These are phyloP conservation scores for Murraya paniculata DNA, from an alignment of 345 rosid species.

Conservation along the genomic window DNA sequence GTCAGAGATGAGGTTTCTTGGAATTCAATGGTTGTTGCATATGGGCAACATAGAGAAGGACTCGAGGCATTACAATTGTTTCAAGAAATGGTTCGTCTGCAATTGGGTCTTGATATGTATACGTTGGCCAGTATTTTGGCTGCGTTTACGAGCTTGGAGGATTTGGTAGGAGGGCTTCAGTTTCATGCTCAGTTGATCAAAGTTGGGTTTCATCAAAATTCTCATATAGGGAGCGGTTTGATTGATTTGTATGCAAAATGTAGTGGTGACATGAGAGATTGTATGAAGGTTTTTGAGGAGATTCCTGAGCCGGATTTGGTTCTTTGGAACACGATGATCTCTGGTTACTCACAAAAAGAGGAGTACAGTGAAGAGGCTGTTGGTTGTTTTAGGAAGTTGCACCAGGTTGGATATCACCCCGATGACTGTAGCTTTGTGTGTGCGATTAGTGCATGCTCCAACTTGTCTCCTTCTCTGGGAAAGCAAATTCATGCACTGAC, in stretches of 20 bases:
- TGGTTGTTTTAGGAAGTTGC: conserved; percentile 58
- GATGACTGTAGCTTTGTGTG: conserved; percentile 92
- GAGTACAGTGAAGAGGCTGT: conserved; percentile 72
- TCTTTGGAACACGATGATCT: conserved; percentile 92
- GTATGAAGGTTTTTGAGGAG: conserved; percentile 69
- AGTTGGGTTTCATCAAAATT: conserved; percentile 62
- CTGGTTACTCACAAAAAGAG: conserved; percentile 68
- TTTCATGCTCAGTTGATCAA: conserved; percentile 69
- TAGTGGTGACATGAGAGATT: conserved; percentile 50
- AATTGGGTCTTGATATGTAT: conserved; percentile 61
- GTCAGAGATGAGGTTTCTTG: conserved; percentile 79
- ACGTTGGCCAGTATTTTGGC: conserved; percentile 84
- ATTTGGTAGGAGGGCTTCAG: conserved; percentile 70
- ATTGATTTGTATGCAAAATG: conserved; percentile 86
- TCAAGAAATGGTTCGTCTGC: conserved; percentile 58
- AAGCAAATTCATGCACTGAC: conserved; percentile 75
- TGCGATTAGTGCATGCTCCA: conserved; percentile 71
- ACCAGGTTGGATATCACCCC: conserved; percentile 54
- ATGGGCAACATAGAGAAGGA: conserved; percentile 81
- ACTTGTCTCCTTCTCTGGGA: conserved; percentile 70
- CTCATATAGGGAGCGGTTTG: conserved; percentile 87
- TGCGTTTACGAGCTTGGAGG: conserved; percentile 54
- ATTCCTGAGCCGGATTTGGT: conserved; percentile 59
- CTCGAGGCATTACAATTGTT: conserved; percentile 56
- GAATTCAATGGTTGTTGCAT: conserved; percentile 92